These are phyloP conservation scores for Candida tallmaniae DNA, from an alignment of 805 yeast genomes.

Conservation along the genomic window DNA sequence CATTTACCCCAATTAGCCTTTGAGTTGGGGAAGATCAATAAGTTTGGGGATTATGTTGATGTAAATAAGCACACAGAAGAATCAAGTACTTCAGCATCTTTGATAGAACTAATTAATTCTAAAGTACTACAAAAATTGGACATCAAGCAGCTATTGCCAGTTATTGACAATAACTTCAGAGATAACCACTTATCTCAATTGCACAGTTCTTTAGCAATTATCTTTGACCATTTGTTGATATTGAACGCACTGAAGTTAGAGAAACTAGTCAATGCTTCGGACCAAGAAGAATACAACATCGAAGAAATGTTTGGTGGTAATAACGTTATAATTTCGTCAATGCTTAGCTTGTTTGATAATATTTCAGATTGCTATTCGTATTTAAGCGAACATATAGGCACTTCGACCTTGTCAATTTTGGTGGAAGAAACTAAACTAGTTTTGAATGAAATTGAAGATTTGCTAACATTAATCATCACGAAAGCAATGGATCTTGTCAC, in stretches of 20 bases:
- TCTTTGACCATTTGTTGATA: slow-evolving; percentile 23
- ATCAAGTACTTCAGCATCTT: slow-evolving; percentile 4
- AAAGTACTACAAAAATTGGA: too few relatives aligned
- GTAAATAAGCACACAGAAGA: slow-evolving; percentile 4
- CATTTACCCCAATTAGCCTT: background rate
- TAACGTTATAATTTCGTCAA: slow-evolving; percentile 5
- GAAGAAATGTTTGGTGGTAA: slow-evolving; percentile 9
- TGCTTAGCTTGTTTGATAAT: slow-evolving; percentile 1
- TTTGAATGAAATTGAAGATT: slow-evolving; percentile 2
- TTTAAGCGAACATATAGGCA: slow-evolving; percentile 4
- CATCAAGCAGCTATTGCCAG: too few relatives aligned
- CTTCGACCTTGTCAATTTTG: slow-evolving; percentile 1
- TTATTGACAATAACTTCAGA: background rate
- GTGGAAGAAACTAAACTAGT: slow-evolving; percentile 1
- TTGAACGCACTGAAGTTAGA: slow-evolving; percentile 34
- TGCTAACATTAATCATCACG: slow-evolving; percentile 3
- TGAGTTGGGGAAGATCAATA: slow-evolving; percentile 5
- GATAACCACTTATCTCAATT: slow-evolving; percentile 8
- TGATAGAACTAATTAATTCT: slow-evolving; percentile 9
- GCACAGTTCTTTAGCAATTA: slow-evolving; percentile 15
- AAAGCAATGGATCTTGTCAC: slow-evolving; percentile 29
- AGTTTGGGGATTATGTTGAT: slow-evolving; percentile 11
- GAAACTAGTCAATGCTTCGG: slow-evolving; percentile 19
- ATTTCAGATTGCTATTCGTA: background rate
- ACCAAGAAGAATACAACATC: slow-evolving; percentile 21